phyloP scores from a whole-genome alignment of 2,329 filamentous ascomycete genomes.

The Talaromyces islandicus region DNA sequence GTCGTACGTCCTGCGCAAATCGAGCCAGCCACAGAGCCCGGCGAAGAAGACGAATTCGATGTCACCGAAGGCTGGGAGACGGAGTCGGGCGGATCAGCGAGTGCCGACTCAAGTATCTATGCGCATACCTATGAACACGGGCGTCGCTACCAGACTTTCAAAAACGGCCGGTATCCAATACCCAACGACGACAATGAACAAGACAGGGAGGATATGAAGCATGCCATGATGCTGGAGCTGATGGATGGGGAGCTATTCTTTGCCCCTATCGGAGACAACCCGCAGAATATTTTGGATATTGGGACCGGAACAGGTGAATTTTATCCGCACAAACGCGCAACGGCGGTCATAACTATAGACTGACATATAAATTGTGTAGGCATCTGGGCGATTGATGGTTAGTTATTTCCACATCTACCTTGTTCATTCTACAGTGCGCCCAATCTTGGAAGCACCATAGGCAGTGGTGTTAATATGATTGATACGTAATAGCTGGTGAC shows the following conservation, averaged over 20 bases:
- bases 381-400: constrained; percentile 9
- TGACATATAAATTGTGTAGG: not conserved
- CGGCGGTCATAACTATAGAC: constrained; percentile 16
- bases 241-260: constrained; percentile 6
- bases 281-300: constrained; percentile 8
- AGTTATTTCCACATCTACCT: not conserved
- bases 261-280: constrained; percentile 5
- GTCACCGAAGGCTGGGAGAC: constrained; percentile 1
- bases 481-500: constrained; percentile 3
- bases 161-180: constrained; percentile 8
- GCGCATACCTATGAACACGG: constrained; percentile 8
- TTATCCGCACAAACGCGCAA: constrained; percentile 2
- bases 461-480: not conserved
- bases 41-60: constrained; percentile 8
- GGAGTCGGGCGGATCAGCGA: constrained; percentile 3
- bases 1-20: not conserved
- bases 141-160: constrained; percentile 10
- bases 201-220: constrained; percentile 9
- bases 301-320: constrained; percentile 22
- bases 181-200: constrained; percentile 11
- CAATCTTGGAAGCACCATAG: not conserved
- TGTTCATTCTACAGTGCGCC: not conserved
- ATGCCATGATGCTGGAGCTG: constrained; percentile 12
- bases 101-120: constrained; percentile 5
- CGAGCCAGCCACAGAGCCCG: constrained; percentile 1